These are phyloP conservation scores for Euphorbia celastroides DNA, from an alignment of 441 rosid species.

Conservation along the genomic window DNA sequence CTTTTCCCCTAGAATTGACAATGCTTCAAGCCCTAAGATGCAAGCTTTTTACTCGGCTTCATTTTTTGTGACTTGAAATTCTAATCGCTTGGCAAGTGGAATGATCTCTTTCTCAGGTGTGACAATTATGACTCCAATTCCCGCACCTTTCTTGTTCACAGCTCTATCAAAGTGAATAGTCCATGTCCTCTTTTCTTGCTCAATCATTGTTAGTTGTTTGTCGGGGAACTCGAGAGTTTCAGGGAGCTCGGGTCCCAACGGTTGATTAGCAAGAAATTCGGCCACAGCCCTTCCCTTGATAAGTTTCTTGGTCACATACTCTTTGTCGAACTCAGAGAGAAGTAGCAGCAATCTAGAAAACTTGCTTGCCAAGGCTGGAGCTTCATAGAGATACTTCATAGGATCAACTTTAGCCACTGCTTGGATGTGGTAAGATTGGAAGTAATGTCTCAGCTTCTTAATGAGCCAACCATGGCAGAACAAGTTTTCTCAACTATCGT, in stretches of 20 bases:
- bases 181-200: background rate
- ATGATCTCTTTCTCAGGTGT: too few relatives aligned
- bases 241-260: background rate
- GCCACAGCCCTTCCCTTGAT: background rate
- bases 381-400: too few relatives aligned
- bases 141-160: background rate
- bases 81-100: too few relatives aligned
- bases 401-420: too few relatives aligned
- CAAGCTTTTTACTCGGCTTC: too few relatives aligned
- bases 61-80: too few relatives aligned
- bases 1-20: too few relatives aligned
- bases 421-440: background rate
- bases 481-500: too few relatives aligned
- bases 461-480: too few relatives aligned
- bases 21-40: too few relatives aligned
- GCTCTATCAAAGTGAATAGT: background rate
- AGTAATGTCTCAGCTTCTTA: too few relatives aligned
- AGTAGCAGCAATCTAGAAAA: background rate
- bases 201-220: background rate
- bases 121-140: background rate
- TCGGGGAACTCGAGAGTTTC: background rate
- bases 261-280: background rate
- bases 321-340: background rate
- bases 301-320: background rate
- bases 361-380: too few relatives aligned